Evolutionary conservation across 106 monocot genomes (phyloP), one percentile per base, ranked within the genome.

Genomic region (Xerophyta viscosa): DNA sequence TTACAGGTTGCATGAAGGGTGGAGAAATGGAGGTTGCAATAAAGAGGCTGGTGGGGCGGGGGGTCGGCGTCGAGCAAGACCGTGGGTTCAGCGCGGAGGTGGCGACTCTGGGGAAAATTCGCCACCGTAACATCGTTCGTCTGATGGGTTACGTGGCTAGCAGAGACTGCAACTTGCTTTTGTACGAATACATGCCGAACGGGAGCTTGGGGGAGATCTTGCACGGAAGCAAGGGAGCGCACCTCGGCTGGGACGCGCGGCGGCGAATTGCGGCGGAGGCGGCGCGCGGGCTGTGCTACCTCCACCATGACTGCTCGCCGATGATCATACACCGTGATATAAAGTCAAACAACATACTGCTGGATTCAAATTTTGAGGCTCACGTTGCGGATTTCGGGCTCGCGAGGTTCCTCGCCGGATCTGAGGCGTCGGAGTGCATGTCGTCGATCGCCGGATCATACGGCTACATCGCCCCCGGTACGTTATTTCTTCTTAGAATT

Each of bases 311-410:
- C 54, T 93, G 92, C 66, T 69, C 80, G 8, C 92, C 92, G 37
- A 46, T 68, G 28, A 92, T 94, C 37, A 52, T 94, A 18, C 93
- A 94, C 64, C 54, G 92, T 2, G 92, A 93, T 21, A 87, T 93
- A 14, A 93, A 93, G 63, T 84, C 83, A 3, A 93, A 88, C 49
- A 93, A 93, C 55, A 86, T 86, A 6, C 64, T 91, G 14, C 74
- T 91, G n/a, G 91, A 84, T 47, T 77, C 87, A 6, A 61, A 49
- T 1, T 84, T 80, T 29, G 88, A 93, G 61, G 92, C 92, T 0
- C 92, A 93, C 66, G 92, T 93, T 7, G 87, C 92, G 4, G 92
- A 93, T 36, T 93, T 93, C 47, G 92, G 92, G 20, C 88, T 93
- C 13, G 92, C 92, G 27, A 88, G 83, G 77, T 88, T 88, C 60